Conservation (phyloP, 1,139 yeast genomes). For the Nakaseomyces bracarensis region DNA sequence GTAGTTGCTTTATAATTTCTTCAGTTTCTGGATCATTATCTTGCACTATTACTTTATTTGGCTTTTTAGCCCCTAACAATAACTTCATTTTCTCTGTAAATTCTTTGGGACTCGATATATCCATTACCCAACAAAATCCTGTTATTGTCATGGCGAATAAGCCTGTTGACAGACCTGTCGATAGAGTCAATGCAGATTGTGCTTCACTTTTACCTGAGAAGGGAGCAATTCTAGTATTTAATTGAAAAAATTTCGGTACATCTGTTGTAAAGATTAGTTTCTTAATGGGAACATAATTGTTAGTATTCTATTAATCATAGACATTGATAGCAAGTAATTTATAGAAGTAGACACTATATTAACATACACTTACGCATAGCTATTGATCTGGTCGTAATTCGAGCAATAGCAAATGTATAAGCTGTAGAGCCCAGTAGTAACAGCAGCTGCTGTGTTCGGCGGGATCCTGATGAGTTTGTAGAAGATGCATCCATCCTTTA, state of each 20-base stretch:
- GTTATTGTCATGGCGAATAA: slow-evolving; percentile 65
- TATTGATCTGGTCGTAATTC: slow-evolving; percentile 70
- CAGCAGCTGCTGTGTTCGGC: slow-evolving; percentile 65
- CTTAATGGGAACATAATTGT: neutral
- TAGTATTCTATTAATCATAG: neutral
- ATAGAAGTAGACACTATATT: neutral
- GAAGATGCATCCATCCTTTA: too few species aligned
- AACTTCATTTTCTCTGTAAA: slow-evolving; percentile 64
- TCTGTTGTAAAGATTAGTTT: slow-evolving; percentile 28
- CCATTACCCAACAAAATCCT: slow-evolving; percentile 74
- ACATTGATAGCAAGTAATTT: neutral
- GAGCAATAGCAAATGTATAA: slow-evolving; percentile 59
- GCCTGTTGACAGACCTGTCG: slow-evolving; percentile 65
- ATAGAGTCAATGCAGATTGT: slow-evolving; percentile 75
- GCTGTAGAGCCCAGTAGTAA: slow-evolving; percentile 66
- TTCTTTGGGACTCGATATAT: slow-evolving; percentile 59
- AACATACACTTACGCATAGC: slow-evolving; percentile 54
- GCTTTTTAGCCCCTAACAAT: slow-evolving; percentile 48
- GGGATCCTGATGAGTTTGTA: slow-evolving; percentile 13
- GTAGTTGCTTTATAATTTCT: slow-evolving; percentile 17
- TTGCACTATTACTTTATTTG: slow-evolving; percentile 43
- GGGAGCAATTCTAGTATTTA: slow-evolving; percentile 79
- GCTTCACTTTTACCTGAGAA: slow-evolving; percentile 80
- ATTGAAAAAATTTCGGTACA: slow-evolving; percentile 69
- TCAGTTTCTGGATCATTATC: slow-evolving; percentile 43